Conservation (phyloP, 306 rosid species). For the Vigna mungo region DNA sequence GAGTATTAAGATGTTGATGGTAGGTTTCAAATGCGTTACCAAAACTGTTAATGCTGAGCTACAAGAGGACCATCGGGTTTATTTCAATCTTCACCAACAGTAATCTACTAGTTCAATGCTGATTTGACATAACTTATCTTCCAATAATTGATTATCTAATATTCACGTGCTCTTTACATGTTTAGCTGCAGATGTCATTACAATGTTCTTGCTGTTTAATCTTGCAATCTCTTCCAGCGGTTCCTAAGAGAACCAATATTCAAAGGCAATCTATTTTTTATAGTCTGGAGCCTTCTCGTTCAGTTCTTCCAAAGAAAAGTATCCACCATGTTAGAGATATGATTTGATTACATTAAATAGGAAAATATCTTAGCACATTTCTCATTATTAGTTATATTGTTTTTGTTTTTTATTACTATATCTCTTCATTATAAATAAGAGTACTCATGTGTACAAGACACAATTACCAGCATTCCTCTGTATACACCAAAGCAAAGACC, state of each 20-base stretch:
- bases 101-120: constrained; percentile 25
- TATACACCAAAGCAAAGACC: no score
- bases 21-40: background rate
- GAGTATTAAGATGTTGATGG: constrained; percentile 23
- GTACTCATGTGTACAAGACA: no score
- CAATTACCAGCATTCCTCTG: no score
- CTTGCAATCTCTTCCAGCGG: constrained; percentile 48
- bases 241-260: constrained; percentile 57
- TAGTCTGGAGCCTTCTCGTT: constrained; percentile 56
- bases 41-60: background rate
- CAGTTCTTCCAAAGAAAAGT: constrained; percentile 69
- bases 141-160: constrained; percentile 9
- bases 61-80: background rate
- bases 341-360: no score
- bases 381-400: no score
- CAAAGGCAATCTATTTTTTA: constrained; percentile 65
- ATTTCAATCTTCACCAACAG: constrained; percentile 25
- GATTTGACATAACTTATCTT: constrained; percentile 18
- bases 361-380: no score
- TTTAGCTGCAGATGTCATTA: constrained; percentile 52
- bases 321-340: constrained; percentile 50
- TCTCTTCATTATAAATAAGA: no score
- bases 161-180: constrained; percentile 28
- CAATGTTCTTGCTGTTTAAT: constrained; percentile 60
- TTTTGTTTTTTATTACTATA: no score